These are phyloP conservation scores for Trichoderma sp. DNA, from an alignment of 2,329 filamentous ascomycete species.

Conservation along the genomic window DNA sequence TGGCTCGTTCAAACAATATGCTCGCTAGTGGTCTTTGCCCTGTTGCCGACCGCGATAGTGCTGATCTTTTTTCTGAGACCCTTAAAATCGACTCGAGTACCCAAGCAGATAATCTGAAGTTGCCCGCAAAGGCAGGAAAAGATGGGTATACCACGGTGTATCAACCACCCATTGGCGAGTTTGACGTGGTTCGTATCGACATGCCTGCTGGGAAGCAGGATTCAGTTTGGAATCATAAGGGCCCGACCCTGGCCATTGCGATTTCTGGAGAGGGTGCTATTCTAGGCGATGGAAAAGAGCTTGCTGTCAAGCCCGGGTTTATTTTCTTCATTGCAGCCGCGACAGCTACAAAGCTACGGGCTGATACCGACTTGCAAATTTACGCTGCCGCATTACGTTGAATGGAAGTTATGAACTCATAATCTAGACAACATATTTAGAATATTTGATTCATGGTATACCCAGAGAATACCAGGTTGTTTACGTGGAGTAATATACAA, in stretches of 20 bases:
- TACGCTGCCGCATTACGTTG: background rate
- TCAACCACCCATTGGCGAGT: background rate
- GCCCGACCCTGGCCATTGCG: background rate
- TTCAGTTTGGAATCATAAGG: background rate
- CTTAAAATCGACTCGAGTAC: background rate
- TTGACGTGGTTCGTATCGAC: background rate
- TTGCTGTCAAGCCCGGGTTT: background rate
- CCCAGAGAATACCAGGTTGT: too few species aligned
- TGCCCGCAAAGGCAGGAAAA: background rate
- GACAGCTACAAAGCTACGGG: background rate
- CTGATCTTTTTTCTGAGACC: background rate
- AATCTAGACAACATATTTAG: background rate
- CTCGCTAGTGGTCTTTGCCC: background rate
- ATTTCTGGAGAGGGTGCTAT: background rate
- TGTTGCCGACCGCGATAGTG: background rate
- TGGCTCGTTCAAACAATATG: conserved; percentile 2
- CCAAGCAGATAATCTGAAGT: background rate
- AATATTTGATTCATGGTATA: background rate
- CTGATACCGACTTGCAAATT: background rate
- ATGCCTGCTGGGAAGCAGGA: background rate
- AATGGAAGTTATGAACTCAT: background rate
- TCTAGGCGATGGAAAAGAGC: background rate
- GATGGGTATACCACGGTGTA: background rate
- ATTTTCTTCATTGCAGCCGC: background rate
- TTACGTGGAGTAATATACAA: background rate